Base-by-base conservation (phyloP, 129 eudicot genomes). In the Tagetes erecta region DNA sequence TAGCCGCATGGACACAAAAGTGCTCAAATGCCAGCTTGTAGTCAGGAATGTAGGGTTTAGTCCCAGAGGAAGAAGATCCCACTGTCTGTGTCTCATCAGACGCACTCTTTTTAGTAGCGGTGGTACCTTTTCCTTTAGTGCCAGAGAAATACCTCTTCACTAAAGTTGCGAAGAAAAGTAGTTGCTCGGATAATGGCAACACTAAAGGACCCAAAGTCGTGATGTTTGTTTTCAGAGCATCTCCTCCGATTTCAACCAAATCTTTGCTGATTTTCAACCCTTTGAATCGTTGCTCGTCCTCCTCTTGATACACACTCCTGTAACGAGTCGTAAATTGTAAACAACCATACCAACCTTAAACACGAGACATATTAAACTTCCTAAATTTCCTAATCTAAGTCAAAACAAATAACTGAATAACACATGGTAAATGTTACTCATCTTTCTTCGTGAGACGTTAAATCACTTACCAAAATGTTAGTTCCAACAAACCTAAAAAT, bases 21-120 rank as follows among this genome's bases (percentile, higher is more conserved):
- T 95, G 97, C 88, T 95, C 99, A 31, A 95, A 91, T 0, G 99
- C 99, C 0, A 95, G 85, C 85, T 91, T 95, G 86, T 88, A 91
- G 82, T 95, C 99, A 1, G 99, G 99, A 39, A 95, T 91, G 85
- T 95, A 91, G 0, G 99, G 99, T 63, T 86, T 93, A 51, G 40
- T 71, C 9, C 78, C 69, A 36, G 85, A 64, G 14, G 83, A 64
- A 8, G 84, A 20, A 14, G 73, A 14, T 78, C 78, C 1, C 42
- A 9, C 30, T 20, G n/a, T 27, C 30, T 67, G 74, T 4, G 47
- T 45, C 50, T 35, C 50, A 8, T 57, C 39, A 33, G 68, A 31
- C 2, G 35, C 50, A 27, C 31, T 34, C 12, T 46, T 38, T 57
- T 44, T 50, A 67, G 47, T 38, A 34, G 40, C 10, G 33, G 20